Evolutionary conservation across 306 rosid species (phyloP), one percentile per base, ranked within the genome.

Genomic region (Alnus glutinosa): DNA sequence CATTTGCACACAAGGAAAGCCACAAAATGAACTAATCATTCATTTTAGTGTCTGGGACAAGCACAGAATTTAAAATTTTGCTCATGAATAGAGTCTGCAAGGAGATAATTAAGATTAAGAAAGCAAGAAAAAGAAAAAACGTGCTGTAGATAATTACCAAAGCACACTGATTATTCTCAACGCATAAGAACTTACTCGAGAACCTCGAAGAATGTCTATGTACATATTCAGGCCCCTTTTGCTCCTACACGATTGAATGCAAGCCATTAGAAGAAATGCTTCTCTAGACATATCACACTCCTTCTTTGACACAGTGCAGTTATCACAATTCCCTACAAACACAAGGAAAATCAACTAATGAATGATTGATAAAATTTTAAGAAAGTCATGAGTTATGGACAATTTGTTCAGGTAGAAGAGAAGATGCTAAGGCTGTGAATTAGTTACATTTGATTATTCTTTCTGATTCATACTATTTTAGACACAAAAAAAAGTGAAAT

Each of bases 141-240:
- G 37, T 34, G 37, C 37, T 34, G 37, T 34, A 34, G 37, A 34
- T 16, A 15, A 46, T 57, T n/a, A 32, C 69, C 55, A 67, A 13
- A 23, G 19, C 63, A 57, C 13, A 55, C 15, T 28, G 48, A 28
- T 6, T 70, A 16, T 39, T 67, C 76, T 75, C 49, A 70, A 71
- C 67, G 39, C 76, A 71, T 59, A 84, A 80, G 42, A 81, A 79
- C 96, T 90, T 85, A 94, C 97, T 75, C 94, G 92, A 77, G 98
- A 94, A 55, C 98, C 98, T 1, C 97, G 96, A 77, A 94, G 87
- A 78, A 94, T 71, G 85, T 94, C 98, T 77, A 90, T 81, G 50
- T 92, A 92, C 94, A 94, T 92, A 78, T 87, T 94, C 82, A 94
- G 82, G 76, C 97, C 98, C 97, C 97, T 90, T 55, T 62, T 88